Evolutionary conservation across 2,329 filamentous ascomycete species (phyloP).

Genomic region (Nothophoma quercina): DNA sequence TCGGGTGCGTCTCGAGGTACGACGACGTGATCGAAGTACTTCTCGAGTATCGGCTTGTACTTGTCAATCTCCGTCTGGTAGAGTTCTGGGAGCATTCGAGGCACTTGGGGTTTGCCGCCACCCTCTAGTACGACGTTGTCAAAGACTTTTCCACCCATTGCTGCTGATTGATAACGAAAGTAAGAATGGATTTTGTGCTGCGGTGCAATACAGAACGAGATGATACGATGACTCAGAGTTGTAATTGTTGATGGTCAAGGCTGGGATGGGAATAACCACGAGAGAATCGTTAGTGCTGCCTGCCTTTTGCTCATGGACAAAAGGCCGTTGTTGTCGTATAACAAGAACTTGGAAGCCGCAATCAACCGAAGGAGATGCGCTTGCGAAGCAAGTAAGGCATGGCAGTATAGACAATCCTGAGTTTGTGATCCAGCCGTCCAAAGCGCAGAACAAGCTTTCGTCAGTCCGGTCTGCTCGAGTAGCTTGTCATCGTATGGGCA

Average conservation of each 20-base stretch:
- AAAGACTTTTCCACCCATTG: slow-evolving; percentile 69
- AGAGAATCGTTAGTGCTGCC: slow-evolving; percentile 1
- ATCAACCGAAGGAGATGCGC: too few relatives aligned
- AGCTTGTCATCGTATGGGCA: too few relatives aligned
- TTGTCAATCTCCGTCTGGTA: slow-evolving; percentile 63
- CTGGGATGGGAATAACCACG: not conserved
- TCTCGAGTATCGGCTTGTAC: slow-evolving; percentile 57
- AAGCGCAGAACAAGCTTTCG: too few relatives aligned
- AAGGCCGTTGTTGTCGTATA: not conserved
- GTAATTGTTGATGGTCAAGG: not conserved
- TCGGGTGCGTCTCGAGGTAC: slow-evolving; percentile 72
- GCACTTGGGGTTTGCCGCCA: slow-evolving; percentile 63
- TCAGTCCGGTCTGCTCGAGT: too few relatives aligned
- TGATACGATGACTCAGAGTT: not conserved
- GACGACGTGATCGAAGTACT: slow-evolving; percentile 63
- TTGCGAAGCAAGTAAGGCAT: too few relatives aligned
- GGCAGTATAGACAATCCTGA: too few relatives aligned
- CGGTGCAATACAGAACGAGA: not conserved
- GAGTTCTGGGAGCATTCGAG: slow-evolving; percentile 68
- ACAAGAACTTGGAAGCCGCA: too few relatives aligned
- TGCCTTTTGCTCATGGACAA: slow-evolving; percentile 1
- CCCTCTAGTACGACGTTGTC: slow-evolving; percentile 35
- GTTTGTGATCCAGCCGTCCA: too few relatives aligned
- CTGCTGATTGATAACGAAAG: slow-evolving; percentile 3
- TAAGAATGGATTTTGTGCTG: not conserved